phyloP scores from a whole-genome alignment of 2,329 filamentous ascomycete genomes.

The Juglanconis sp. region DNA sequence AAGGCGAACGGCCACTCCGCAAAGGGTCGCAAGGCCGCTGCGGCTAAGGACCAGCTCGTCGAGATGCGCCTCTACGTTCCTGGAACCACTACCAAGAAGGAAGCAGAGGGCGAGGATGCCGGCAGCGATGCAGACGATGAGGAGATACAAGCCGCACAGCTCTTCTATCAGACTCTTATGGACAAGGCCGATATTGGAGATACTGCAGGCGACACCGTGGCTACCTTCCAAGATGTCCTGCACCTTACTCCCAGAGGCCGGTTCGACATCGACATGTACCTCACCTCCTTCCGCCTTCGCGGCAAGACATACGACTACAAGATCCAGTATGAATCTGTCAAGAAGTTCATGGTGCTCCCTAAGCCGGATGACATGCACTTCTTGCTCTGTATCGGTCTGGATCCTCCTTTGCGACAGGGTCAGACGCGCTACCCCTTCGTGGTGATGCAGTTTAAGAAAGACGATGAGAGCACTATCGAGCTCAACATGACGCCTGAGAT shows the following conservation, averaged over 20 bases:
- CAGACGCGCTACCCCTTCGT: constrained; percentile 97
- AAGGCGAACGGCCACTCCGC: constrained; percentile 72
- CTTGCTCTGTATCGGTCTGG: constrained; percentile 89
- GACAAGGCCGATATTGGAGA: constrained; percentile 99
- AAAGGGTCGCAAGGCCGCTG: constrained; percentile 87
- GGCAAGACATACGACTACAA: constrained; percentile 99
- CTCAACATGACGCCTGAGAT: constrained; percentile 93
- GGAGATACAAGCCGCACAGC: constrained; percentile 89
- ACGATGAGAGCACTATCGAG: constrained; percentile 95
- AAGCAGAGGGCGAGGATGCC: constrained; percentile 69
- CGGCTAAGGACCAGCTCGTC: constrained; percentile 86
- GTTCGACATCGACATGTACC: constrained; percentile 99
- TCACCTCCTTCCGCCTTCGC: constrained; percentile 90
- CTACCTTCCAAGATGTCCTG: constrained; percentile 92
- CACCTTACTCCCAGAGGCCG: constrained; percentile 98
- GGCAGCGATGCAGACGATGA: constrained; percentile 66
- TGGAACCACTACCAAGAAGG: constrained; percentile 78
- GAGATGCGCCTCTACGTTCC: constrained; percentile 99
- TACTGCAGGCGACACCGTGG: constrained; percentile 96
- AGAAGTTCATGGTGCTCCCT: constrained; percentile 97
- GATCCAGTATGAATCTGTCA: constrained; percentile 95
- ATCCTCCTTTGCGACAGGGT: constrained; percentile 91
- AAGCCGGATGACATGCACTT: constrained; percentile 98
- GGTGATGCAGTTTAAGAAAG: constrained; percentile 98
- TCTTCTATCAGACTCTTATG: constrained; percentile 98